phyloP scores from a whole-genome alignment of 257 asterid genomes.

The Oldenlandia corymbosa region DNA sequence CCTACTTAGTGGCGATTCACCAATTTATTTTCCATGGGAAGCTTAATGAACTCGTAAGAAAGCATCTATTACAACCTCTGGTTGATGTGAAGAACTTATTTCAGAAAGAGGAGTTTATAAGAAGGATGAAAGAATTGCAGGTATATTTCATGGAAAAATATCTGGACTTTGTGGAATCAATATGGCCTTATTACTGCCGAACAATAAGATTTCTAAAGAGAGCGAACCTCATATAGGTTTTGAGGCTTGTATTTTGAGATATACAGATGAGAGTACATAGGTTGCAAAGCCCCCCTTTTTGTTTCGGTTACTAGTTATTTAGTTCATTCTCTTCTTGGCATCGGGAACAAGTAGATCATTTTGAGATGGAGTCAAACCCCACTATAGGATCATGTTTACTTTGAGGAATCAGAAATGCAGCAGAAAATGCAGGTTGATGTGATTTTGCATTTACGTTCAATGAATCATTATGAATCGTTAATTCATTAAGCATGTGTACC shows the following conservation, averaged over 20 bases:
- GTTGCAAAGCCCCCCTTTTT: neutral
- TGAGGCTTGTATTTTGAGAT: slow-evolving; percentile 7
- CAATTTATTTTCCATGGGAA: slow-evolving; percentile 40
- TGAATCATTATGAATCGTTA: no score
- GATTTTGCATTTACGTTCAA: neutral
- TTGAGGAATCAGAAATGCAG: neutral
- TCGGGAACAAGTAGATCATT: slow-evolving; percentile 1
- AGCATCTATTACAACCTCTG: slow-evolving; percentile 40
- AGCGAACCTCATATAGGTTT: slow-evolving; percentile 54
- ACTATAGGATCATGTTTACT: neutral
- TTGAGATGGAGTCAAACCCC: slow-evolving; percentile 8
- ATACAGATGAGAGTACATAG: slow-evolving; percentile 10
- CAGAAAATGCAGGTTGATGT: neutral
- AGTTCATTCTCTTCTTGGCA: neutral
- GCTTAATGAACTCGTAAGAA: slow-evolving; percentile 40
- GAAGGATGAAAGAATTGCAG: slow-evolving; percentile 41
- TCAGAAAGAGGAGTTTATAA: slow-evolving; percentile 33
- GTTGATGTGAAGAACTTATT: slow-evolving; percentile 37
- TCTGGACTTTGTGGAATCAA: slow-evolving; percentile 55
- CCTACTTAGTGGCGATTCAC: slow-evolving; percentile 27
- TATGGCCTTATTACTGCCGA: slow-evolving; percentile 78
- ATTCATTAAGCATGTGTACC: no score
- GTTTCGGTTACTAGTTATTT: no score
- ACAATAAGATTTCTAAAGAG: slow-evolving; percentile 69
- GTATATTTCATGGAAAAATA: slow-evolving; percentile 46